Conservation (phyloP, 2,329 filamentous ascomycete species). For the Tolypocladium tundrense region DNA sequence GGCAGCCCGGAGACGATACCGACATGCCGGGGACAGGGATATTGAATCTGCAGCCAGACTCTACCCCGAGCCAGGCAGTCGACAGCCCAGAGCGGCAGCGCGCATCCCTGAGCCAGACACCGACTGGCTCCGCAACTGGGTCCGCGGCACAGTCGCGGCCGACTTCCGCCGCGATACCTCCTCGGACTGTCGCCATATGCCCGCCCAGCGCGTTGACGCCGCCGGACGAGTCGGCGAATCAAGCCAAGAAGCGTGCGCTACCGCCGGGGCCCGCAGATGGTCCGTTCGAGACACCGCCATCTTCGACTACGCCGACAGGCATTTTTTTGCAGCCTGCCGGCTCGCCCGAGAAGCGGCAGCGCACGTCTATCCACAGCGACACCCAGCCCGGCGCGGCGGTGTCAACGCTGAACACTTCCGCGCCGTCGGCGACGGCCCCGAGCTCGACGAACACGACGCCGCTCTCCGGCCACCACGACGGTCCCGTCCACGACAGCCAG, state of each 20-base stretch:
- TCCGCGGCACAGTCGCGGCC: slow-evolving; percentile 15
- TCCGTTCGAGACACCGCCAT: slow-evolving; percentile 12
- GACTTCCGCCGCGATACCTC: slow-evolving; percentile 24
- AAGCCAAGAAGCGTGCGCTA: slow-evolving; percentile 32
- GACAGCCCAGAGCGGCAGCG: slow-evolving; percentile 15
- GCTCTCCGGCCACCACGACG: background rate
- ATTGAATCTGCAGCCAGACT: slow-evolving; percentile 31
- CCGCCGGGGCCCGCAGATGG: slow-evolving; percentile 7
- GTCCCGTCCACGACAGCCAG: slow-evolving; percentile 2
- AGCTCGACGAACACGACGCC: slow-evolving; percentile 4
- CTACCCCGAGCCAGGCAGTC: slow-evolving; percentile 12
- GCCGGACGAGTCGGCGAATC: slow-evolving; percentile 38
- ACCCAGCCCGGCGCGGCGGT: background rate
- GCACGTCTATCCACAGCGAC: slow-evolving; percentile 17
- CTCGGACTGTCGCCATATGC: slow-evolving; percentile 24
- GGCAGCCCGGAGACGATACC: slow-evolving; percentile 31
- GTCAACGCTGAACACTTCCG: background rate
- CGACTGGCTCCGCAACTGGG: slow-evolving; percentile 12
- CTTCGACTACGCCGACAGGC: slow-evolving; percentile 20
- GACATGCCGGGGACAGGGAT: slow-evolving; percentile 38
- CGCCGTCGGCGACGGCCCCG: background rate
- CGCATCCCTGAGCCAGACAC: slow-evolving; percentile 18
- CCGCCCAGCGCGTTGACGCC: slow-evolving; percentile 41
- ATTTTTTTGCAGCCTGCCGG: slow-evolving; percentile 17
- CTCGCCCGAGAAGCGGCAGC: slow-evolving; percentile 22